Percentiles rank a stretch among this genome's conserved stretches.
Evolutionary conservation across 768 basidiomycete species (phyloP).

Genomic region (Termitomyces sp.): DNA sequence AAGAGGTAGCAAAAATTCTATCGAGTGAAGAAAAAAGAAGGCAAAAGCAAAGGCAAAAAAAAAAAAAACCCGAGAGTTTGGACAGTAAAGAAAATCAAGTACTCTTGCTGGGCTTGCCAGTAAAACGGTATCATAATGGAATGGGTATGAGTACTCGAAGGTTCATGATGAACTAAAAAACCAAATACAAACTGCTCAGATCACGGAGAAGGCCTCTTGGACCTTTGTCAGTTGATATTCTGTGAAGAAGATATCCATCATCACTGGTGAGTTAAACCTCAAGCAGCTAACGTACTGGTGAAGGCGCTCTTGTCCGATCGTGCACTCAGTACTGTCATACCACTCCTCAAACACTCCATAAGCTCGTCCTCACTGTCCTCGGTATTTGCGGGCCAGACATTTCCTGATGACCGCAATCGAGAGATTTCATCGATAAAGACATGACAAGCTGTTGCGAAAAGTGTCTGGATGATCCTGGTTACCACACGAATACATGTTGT

Average conservation of each 20-base stretch:
- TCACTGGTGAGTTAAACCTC: neutral
- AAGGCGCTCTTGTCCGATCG: constrained; percentile 38
- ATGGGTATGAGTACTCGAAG: constrained; percentile 5
- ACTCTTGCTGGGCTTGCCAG: neutral
- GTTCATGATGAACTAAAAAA: neutral
- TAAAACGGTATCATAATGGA: constrained; percentile 12
- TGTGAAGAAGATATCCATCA: constrained; percentile 9
- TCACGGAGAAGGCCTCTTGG: constrained; percentile 38
- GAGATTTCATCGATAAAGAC: constrained; percentile 43
- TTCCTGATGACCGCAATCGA: constrained; percentile 28
- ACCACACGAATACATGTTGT: neutral
- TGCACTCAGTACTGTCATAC: constrained; percentile 34
- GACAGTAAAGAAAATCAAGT: neutral
- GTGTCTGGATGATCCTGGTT: constrained; percentile 25
- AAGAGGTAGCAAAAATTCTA: neutral
- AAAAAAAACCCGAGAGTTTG: neutral
- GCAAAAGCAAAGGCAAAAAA: no score
- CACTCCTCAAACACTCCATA: constrained; percentile 31
- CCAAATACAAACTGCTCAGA: constrained; percentile 15
- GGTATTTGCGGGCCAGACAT: constrained; percentile 22
- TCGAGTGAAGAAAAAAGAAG: neutral
- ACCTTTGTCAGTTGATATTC: constrained; percentile 41
- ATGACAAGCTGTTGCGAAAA: constrained; percentile 41
- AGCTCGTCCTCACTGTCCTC: constrained; percentile 33
- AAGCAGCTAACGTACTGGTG: constrained; percentile 33